Evolutionary conservation across 1,284 basidiomycete genomes (phyloP), one percentile per base, ranked within the genome.

Genomic region (Agroathelia rolfsii): DNA sequence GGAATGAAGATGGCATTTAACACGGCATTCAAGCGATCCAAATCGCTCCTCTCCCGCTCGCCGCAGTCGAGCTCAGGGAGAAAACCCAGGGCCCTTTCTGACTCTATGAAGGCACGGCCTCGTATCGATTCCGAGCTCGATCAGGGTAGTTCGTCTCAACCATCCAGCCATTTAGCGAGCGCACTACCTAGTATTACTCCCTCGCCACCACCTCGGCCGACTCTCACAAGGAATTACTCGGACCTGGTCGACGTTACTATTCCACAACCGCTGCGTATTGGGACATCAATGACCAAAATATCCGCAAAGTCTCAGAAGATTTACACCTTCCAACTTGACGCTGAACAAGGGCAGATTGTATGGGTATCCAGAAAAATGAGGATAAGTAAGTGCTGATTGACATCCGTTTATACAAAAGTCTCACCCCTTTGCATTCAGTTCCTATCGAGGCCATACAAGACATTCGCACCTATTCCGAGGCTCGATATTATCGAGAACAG

Each of bases 371-470:
- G 78, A 53, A 82, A 79, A 52, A 64, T 66, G 20, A 73, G 77
- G 15, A 70, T 76, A 45, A 76, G 88, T 92, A 44, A 43, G 82
- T 74, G 14, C 11, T 29, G n/a, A n/a, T n/a, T n/a, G n/a, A n/a
- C n/a, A n/a, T n/a, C n/a, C 13, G 27, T 22, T 5, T 26, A 10
- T 9, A 12, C 22, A n/a, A 23, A 13, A 11, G 25, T 21, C 20
- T 27, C 13, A 21, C n/a, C 18, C 35, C 27, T 21, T 18, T 24
- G 18, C 28, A 24, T 25, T 20, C 39, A 87, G 90, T 95, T 35
- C 81, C 85, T 3, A 82, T 96, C 44, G 87, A 89, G 53, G 76
- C 76, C 43, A 90, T 98, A 53, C 84, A 90, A 41, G 93, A 97
- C 50, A 73, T 98, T 6, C 82, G 94, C 9, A 73, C 82, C 5